A percentile compares a stretch with the other conserved stretches of the same genome.
These are phyloP conservation scores for Collybiopsis luxurians DNA, from an alignment of 768 basidiomycete genomes.

Conservation along the genomic window DNA sequence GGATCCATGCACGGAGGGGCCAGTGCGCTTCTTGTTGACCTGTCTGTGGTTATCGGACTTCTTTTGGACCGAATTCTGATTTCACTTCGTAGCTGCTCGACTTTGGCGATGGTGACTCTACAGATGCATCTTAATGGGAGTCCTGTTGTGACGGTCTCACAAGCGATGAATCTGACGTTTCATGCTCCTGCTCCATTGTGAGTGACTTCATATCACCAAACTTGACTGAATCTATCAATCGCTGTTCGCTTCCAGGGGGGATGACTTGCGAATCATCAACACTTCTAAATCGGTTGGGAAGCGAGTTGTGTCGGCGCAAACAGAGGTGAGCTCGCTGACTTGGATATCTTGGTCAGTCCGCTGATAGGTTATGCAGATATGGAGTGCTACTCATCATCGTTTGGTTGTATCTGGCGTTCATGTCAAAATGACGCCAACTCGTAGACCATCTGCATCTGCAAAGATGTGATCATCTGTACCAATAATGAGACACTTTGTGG, in stretches of 20 bases:
- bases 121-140: not conserved
- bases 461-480: not conserved
- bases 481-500: no score
- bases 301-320: not conserved
- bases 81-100: not conserved
- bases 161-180: conserved; percentile 27
- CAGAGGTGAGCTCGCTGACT: not conserved
- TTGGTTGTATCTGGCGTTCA: conserved; percentile 55
- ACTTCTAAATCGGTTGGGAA: not conserved
- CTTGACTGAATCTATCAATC: no score
- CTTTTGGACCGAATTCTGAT: not conserved
- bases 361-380: conserved; percentile 38
- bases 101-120: not conserved
- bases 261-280: not conserved
- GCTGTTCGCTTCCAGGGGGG: not conserved
- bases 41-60: conserved; percentile 13
- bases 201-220: conserved; percentile 5
- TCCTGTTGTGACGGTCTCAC: conserved; percentile 22
- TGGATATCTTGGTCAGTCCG: not conserved
- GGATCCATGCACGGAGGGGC: conserved; percentile 28
- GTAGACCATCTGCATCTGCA: not conserved
- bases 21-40: conserved; percentile 26
- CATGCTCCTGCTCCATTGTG: conserved; percentile 30
- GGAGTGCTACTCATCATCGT: conserved; percentile 50
- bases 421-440: conserved; percentile 51